These are phyloP conservation scores for Trichoderma sp. DNA, from an alignment of 2,329 filamentous ascomycete genomes.

Conservation along the genomic window DNA sequence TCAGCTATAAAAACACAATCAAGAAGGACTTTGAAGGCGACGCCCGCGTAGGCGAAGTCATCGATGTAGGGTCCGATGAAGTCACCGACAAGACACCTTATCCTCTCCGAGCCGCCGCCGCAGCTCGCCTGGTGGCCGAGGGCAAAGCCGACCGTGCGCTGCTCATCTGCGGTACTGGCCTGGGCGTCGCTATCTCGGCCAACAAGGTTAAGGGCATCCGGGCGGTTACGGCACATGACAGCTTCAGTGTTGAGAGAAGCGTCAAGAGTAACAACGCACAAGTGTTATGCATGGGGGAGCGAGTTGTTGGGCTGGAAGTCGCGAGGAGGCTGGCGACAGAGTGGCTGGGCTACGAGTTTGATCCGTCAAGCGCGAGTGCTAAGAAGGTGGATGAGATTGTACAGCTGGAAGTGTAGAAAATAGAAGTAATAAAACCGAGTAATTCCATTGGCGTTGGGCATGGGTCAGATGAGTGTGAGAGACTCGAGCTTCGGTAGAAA, in stretches of 20 bases:
- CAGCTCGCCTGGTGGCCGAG: slow-evolving; percentile 59
- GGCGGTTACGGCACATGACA: slow-evolving; percentile 86
- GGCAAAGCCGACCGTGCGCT: slow-evolving; percentile 73
- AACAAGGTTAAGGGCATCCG: slow-evolving; percentile 83
- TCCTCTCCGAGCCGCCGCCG: slow-evolving; percentile 72
- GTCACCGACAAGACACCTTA: slow-evolving; percentile 74
- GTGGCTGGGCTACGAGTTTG: slow-evolving; percentile 82
- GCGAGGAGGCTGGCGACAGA: slow-evolving; percentile 73
- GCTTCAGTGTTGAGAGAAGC: slow-evolving; percentile 76
- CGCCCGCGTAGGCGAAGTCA: slow-evolving; percentile 62
- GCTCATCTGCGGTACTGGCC: slow-evolving; percentile 79
- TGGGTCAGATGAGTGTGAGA: not conserved
- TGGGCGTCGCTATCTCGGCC: slow-evolving; percentile 83
- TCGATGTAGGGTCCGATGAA: slow-evolving; percentile 70
- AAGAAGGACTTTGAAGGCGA: slow-evolving; percentile 68
- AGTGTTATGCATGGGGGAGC: slow-evolving; percentile 81
- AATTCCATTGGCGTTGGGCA: not conserved
- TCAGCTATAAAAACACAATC: slow-evolving; percentile 74
- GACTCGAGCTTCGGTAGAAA: not conserved
- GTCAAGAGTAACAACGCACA: slow-evolving; percentile 83
- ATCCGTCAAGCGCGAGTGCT: slow-evolving; percentile 50
- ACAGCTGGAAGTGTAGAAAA: slow-evolving; percentile 33
- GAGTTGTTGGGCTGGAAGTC: slow-evolving; percentile 77
- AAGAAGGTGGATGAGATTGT: slow-evolving; percentile 45
- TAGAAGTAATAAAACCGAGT: not conserved